Evolutionary conservation across 2,329 filamentous ascomycete genomes (phyloP).

Genomic region (Trichothecium roseum): DNA sequence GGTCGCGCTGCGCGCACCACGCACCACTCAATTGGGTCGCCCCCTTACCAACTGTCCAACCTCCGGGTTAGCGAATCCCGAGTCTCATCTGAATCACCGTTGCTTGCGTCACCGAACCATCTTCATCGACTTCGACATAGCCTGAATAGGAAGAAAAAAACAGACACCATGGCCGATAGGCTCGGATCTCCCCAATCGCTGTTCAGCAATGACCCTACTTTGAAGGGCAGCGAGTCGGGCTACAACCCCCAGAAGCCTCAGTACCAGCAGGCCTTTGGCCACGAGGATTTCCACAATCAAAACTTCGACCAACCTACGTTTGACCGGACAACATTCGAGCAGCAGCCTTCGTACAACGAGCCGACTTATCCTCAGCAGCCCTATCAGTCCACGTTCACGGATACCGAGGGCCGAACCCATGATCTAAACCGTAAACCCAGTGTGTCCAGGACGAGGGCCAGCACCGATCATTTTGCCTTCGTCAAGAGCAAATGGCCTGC

Average conservation of each 20-base stretch:
- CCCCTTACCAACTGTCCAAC: no score
- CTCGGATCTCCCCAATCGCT: slow-evolving; percentile 30
- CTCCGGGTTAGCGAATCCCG: not conserved
- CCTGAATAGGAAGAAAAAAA: no score
- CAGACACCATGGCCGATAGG: slow-evolving; percentile 24
- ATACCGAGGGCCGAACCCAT: slow-evolving; percentile 13
- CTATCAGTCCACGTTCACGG: slow-evolving; percentile 10
- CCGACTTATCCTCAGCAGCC: slow-evolving; percentile 15
- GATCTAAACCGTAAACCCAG: slow-evolving; percentile 15
- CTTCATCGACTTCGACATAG: slow-evolving; percentile 24
- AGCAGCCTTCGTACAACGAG: slow-evolving; percentile 1
- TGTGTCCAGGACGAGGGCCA: slow-evolving; percentile 21
- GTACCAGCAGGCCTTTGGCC: slow-evolving; percentile 11
- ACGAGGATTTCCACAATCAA: slow-evolving; percentile 16
- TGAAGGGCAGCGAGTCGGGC: slow-evolving; percentile 17
- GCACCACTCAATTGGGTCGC: not conserved
- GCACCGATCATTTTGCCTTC: slow-evolving; percentile 47
- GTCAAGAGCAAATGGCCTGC: slow-evolving; percentile 83
- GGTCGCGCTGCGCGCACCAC: not conserved
- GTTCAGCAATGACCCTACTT: slow-evolving; percentile 26
- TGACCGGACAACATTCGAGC: not conserved
- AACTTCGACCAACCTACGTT: slow-evolving; percentile 17
- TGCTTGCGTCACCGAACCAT: slow-evolving; percentile 11
- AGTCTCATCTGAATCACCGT: not conserved
- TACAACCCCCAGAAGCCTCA: slow-evolving; percentile 12